Conservation (phyloP, 768 basidiomycete species). For the Phaffia tasmanica region DNA sequence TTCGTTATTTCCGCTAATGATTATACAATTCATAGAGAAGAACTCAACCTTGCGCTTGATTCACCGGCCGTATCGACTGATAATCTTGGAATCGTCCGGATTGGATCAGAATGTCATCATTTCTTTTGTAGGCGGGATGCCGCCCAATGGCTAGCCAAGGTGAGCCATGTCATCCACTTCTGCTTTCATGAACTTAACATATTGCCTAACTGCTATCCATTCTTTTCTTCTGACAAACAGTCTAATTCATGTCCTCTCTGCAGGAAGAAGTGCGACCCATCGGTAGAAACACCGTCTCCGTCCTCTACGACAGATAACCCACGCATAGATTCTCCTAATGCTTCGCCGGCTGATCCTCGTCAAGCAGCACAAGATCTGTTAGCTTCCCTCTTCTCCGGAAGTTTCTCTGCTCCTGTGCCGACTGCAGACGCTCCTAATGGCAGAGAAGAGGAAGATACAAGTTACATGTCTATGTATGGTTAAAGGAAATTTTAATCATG, state of each 20-base stretch:
- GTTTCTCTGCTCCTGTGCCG: no score
- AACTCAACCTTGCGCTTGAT: constrained; percentile 12
- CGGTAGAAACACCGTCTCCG: neutral
- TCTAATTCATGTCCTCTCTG: constrained; percentile 23
- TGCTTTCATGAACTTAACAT: neutral
- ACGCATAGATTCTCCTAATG: no score
- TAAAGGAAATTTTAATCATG: no score
- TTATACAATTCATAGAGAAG: constrained; percentile 1
- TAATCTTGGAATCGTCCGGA: constrained; percentile 11
- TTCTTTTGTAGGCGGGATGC: constrained; percentile 21
- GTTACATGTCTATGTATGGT: no score
- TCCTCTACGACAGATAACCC: neutral
- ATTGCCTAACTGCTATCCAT: neutral
- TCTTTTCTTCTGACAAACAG: neutral
- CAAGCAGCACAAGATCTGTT: no score
- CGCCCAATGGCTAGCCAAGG: constrained; percentile 19
- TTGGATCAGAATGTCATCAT: constrained; percentile 13
- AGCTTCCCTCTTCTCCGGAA: no score
- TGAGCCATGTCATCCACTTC: neutral
- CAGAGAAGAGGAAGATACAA: no score
- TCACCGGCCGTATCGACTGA: constrained; percentile 10
- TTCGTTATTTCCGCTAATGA: no score
- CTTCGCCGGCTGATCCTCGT: no score
- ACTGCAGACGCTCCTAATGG: no score
- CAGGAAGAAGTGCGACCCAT: constrained; percentile 6